Percentiles rank a stretch among this genome's conserved stretches.
These are phyloP conservation scores for Aquilaria agallochum DNA, from an alignment of 441 rosid genomes.

Conservation along the genomic window DNA sequence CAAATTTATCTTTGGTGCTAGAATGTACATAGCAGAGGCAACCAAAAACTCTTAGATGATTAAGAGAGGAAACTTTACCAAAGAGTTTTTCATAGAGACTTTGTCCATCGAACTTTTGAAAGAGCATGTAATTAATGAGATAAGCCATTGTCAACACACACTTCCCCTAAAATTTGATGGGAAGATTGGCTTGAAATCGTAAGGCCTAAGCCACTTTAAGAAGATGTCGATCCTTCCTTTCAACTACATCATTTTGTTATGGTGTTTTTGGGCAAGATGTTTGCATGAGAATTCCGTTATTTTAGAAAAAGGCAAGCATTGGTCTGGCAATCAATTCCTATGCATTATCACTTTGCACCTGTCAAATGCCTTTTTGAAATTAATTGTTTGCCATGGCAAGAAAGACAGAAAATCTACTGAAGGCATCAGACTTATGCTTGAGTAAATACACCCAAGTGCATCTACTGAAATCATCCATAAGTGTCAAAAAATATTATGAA, in stretches of 20 bases:
- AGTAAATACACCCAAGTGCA: not conserved
- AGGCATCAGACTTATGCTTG: not conserved
- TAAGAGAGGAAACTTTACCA: not conserved
- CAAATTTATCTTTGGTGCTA: not conserved
- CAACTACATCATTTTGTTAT: not conserved
- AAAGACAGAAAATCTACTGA: not conserved
- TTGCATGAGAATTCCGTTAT: not conserved
- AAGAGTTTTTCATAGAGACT: not conserved
- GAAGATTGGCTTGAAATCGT: not conserved
- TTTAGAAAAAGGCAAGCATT: no score
- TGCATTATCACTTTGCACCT: not conserved
- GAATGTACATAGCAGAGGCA: constrained; percentile 1
- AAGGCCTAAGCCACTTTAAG: not conserved
- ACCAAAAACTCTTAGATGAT: not conserved
- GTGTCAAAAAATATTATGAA: not conserved
- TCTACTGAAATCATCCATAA: not conserved
- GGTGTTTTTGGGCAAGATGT: not conserved
- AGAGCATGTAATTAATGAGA: constrained; percentile 1
- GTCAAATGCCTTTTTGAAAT: not conserved
- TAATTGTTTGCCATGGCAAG: not conserved
- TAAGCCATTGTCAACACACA: not conserved
- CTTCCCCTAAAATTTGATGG: not conserved
- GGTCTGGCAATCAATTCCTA: not conserved
- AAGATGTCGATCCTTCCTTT: not conserved
- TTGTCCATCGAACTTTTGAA: not conserved